Conservation (phyloP, 768 basidiomycete genomes). For the Suillus americanus region DNA sequence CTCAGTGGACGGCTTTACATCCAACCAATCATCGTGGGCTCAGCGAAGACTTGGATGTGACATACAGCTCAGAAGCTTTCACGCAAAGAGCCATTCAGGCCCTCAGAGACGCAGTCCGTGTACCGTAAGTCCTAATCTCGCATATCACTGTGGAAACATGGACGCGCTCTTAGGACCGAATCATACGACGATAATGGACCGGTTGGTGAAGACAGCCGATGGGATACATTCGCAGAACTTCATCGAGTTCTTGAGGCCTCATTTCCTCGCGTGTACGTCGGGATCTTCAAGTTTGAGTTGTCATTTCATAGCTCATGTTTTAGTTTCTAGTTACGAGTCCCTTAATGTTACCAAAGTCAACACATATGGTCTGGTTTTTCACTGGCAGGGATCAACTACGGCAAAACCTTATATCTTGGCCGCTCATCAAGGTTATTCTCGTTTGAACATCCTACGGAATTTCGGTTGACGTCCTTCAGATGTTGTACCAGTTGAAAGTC, state of each 20-base stretch:
- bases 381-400: constrained; percentile 52
- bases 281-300: not conserved
- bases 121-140: constrained; percentile 30
- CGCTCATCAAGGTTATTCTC: constrained; percentile 44
- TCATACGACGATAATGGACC: constrained; percentile 44
- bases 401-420: constrained; percentile 51
- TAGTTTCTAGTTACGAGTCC: constrained; percentile 39
- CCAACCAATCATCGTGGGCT: constrained; percentile 28
- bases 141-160: not conserved
- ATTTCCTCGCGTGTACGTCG: constrained; percentile 59
- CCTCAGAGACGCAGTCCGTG: constrained; percentile 35
- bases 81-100: constrained; percentile 26
- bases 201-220: constrained; percentile 43
- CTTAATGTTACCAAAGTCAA: constrained; percentile 56
- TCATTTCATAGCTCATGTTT: not conserved
- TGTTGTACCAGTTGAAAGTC: constrained; percentile 60
- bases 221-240: constrained; percentile 14
- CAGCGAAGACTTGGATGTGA: constrained; percentile 26
- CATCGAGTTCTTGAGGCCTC: constrained; percentile 27
- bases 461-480: constrained; percentile 36
- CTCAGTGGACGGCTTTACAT: constrained; percentile 28
- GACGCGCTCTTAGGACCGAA: constrained; percentile 37
- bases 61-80: constrained; percentile 33
- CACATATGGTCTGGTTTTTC: constrained; percentile 56
- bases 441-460: not conserved